Conservation (phyloP, 345 rosid species). For the Eutrema japonicum region DNA sequence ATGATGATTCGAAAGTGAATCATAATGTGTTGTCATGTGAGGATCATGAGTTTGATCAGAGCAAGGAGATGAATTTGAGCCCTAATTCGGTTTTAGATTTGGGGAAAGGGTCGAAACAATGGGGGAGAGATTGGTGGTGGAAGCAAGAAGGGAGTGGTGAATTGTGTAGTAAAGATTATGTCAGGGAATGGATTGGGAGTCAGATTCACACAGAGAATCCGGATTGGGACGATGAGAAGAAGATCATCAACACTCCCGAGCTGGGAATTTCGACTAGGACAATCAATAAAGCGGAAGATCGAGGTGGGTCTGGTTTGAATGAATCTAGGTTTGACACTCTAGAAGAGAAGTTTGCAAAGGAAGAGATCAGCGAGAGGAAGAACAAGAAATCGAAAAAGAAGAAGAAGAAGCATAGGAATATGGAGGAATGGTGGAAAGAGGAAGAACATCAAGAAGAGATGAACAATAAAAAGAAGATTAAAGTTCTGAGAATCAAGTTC, state of each 20-base stretch:
- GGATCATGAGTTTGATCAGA: slow-evolving; percentile 54
- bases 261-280: slow-evolving; percentile 48
- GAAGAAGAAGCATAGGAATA: slow-evolving; percentile 72
- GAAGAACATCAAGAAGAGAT: slow-evolving; percentile 84
- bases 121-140: slow-evolving; percentile 99
- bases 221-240: slow-evolving; percentile 84
- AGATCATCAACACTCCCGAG: slow-evolving; percentile 48
- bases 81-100: slow-evolving; percentile 52
- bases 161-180: slow-evolving; percentile 89
- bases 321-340: slow-evolving; percentile 49
- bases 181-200: slow-evolving; percentile 98
- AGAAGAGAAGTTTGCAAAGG: slow-evolving; percentile 53
- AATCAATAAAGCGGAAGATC: slow-evolving; percentile 54
- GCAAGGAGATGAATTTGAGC: slow-evolving; percentile 63
- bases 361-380: slow-evolving; percentile 40
- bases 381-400: slow-evolving; percentile 46
- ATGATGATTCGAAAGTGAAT: slow-evolving; percentile 59
- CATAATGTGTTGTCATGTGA: slow-evolving; percentile 30
- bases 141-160: slow-evolving; percentile 95
- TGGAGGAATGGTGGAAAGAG: slow-evolving; percentile 99
- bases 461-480: slow-evolving; percentile 41
- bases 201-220: slow-evolving; percentile 76
- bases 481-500: slow-evolving; percentile 57
- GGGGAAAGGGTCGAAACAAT: slow-evolving; percentile 58
- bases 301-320: slow-evolving; percentile 44